Conservation (phyloP, 2,329 filamentous ascomycete genomes). For the Coniochaeta sp. region DNA sequence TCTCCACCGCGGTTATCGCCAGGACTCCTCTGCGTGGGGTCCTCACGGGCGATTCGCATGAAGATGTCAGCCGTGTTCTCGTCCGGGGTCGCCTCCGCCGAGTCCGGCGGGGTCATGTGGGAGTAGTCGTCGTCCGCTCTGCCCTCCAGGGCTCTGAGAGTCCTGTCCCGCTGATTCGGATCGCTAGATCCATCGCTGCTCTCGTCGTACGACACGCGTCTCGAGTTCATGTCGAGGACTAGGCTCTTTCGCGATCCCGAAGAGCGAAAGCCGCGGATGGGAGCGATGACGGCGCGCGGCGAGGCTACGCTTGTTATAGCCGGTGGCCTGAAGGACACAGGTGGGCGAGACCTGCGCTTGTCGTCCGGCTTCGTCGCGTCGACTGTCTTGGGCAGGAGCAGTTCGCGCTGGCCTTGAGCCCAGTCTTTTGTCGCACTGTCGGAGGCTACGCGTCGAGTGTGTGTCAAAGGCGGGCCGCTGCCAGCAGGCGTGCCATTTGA, state of each 20-base stretch:
- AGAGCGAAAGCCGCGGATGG: slow-evolving; percentile 49
- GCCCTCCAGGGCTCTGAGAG: slow-evolving; percentile 44
- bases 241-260: slow-evolving; percentile 50
- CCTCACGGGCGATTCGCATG: slow-evolving; percentile 50
- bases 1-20: slow-evolving; percentile 26
- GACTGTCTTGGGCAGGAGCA: slow-evolving; percentile 37
- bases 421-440: slow-evolving; percentile 26
- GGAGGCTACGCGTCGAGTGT: slow-evolving; percentile 15
- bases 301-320: slow-evolving; percentile 15
- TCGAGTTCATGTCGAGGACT: slow-evolving; percentile 42
- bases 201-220: slow-evolving; percentile 33
- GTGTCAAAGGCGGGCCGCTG: slow-evolving; percentile 13
- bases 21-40: slow-evolving; percentile 29
- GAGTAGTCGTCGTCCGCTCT: slow-evolving; percentile 26
- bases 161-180: slow-evolving; percentile 38
- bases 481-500: slow-evolving; percentile 5
- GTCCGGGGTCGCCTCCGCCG: slow-evolving; percentile 29
- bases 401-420: slow-evolving; percentile 37
- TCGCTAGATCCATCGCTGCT: slow-evolving; percentile 33
- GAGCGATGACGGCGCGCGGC: slow-evolving; percentile 33
- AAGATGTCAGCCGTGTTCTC: slow-evolving; percentile 54
- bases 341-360: slow-evolving; percentile 38
- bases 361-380: slow-evolving; percentile 40
- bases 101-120: slow-evolving; percentile 33
- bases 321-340: slow-evolving; percentile 42